Base-by-base conservation (phyloP, 495 filamentous ascomycete species). In the Daldinia concentrica region DNA sequence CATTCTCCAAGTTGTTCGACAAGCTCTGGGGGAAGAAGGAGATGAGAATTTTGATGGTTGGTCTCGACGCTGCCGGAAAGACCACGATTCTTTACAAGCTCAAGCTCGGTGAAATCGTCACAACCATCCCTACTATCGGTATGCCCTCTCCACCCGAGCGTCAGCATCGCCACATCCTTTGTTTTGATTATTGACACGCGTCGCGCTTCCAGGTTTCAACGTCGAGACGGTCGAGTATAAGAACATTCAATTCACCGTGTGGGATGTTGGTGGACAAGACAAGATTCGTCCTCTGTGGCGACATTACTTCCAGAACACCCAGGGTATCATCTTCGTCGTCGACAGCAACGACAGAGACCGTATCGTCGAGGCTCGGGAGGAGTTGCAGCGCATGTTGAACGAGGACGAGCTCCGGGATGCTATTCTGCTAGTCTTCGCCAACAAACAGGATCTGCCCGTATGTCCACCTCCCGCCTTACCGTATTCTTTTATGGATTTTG, bases 271-370 rank as follows among this genome's bases (percentile, higher is more conserved):
- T 87, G 95, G 95, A 80, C 95, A 99, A 88, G 95, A 99, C 88
- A 99, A 99, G 92, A 99, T 99, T 82, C 90, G 95, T 82, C 95
- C 95, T 78, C 86, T 99, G 79, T 99, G 95, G 95, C 91, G 95
- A 86, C 95, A 99, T 87, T 99, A 99, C 84, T 99, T 97, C 92
- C 95, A 99, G 87, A 99, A 99, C 86, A 99, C 95, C 72, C 95
- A 99, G 85, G 95, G 95, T 83, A 98, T 99, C 86, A 99, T 99
- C 86, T 99, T 99, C 88, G 95, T 99, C 69, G 96, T 99, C 77
- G 95, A 99, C 84, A 97, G 93, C 90, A 99, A 99, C 82, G 95
- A 99, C 89, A 94, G 95, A 75, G 95, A 99, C 82, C 95, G 95
- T 96, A 89, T 99, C 72, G 92, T 94, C 80, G 95, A 99, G 89